These are phyloP conservation scores for Talaromyces verruculosus DNA, from an alignment of 2,329 filamentous ascomycete genomes.

Conservation along the genomic window DNA sequence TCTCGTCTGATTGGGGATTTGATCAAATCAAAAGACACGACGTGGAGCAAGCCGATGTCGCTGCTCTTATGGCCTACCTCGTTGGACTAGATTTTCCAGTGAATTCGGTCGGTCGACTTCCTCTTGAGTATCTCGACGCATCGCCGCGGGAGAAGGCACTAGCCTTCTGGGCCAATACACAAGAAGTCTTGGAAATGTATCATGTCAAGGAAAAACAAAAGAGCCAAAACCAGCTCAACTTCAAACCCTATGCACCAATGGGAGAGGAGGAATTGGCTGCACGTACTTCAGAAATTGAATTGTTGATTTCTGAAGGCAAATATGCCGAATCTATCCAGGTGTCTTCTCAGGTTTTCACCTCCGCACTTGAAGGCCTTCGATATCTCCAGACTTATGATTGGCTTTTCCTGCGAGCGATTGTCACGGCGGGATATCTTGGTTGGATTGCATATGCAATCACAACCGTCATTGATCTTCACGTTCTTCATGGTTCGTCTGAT, in stretches of 20 bases:
- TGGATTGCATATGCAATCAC: conserved; percentile 94
- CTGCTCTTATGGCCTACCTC: conserved; percentile 92
- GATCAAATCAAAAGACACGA: conserved; percentile 81
- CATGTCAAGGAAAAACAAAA: conserved; percentile 88
- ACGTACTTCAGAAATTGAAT: conserved; percentile 66
- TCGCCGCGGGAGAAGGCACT: conserved; percentile 74
- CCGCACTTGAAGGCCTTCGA: conserved; percentile 76
- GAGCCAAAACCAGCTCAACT: conserved; percentile 70
- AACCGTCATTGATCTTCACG: conserved; percentile 83
- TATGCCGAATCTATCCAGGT: conserved; percentile 77
- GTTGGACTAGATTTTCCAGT: conserved; percentile 86
- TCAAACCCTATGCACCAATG: conserved; percentile 71
- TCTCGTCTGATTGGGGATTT: conserved; percentile 85
- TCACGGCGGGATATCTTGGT: conserved; percentile 87
- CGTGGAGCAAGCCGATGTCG: conserved; percentile 90
- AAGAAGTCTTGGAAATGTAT: conserved; percentile 92
- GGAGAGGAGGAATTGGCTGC: conserved; percentile 63
- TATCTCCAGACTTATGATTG: conserved; percentile 99
- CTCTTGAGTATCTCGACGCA: conserved; percentile 76
- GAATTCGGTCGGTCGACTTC: conserved; percentile 93
- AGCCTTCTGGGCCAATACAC: conserved; percentile 79
- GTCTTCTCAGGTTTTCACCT: conserved; percentile 72
- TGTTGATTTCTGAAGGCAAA: conserved; percentile 64
- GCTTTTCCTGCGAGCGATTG: conserved; percentile 86
- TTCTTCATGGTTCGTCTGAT: conserved; percentile 69